Base-by-base conservation (phyloP, 371 early-diverging fungal genomes). In the Mucor mucedo region DNA sequence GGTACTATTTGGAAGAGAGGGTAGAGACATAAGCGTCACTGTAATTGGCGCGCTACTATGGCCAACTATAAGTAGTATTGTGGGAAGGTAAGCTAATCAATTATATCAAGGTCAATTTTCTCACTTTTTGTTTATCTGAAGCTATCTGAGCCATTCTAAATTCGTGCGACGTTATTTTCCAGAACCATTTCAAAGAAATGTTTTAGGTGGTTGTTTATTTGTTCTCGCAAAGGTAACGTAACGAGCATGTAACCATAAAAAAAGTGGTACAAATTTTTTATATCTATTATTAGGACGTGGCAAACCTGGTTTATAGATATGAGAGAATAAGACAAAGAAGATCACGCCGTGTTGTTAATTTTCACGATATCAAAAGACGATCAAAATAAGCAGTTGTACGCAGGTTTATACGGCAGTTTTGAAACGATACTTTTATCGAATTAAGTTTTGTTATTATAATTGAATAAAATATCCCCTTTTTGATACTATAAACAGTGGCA, bases 121-220 rank as follows among this genome's bases (percentile, higher is more conserved):
- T 44, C 35, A 50, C 27, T 45, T 60, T 28, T 29, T 21, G 21
- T 21, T 21, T 44, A 54, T 30, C 11, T 9, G 29, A 60, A 84
- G 80, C 52, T 73, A 78, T 38, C 55, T 83, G 11, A 68, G 72
- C 11, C 70, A 77, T 28, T 72, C 81, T 21, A 60, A 74, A 39
- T 64, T 72, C 38, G 56, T 83, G 21, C 63, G 75, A 58, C 68
- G 70, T 6, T 57, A 75, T 21, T 70, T 85, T 29, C 83, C 83
- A 0, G 81, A 82, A 41, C 69, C 76, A 44, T 82, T 85, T 62
- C 79, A 83, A 52, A 77, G 85, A 33, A 82, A 73, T 58, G 60
- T 85, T 28, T 44, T 83, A 7, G 84, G 85, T 41, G 85, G 85
- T 1, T 83, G 82, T 57, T 52, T 85, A 11, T 80, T 83, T 72